Percentiles rank a stretch among this genome's conserved stretches.
Evolutionary conservation across 768 basidiomycete genomes (phyloP).

Genomic region (Panaeolus cyanescens): DNA sequence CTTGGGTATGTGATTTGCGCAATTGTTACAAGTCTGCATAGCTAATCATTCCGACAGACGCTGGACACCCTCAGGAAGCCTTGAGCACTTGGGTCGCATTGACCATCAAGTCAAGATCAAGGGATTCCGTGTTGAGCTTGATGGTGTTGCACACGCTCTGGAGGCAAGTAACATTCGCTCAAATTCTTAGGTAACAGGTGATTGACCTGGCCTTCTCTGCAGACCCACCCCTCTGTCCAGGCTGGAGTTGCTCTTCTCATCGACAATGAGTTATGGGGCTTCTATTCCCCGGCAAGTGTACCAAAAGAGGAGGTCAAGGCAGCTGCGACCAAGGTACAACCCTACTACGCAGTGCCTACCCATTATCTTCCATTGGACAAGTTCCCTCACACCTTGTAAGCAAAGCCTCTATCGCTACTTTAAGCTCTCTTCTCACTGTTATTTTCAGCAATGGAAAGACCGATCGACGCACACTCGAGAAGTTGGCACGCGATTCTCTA

Average conservation of each 20-base stretch:
- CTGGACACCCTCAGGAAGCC: constrained; percentile 29
- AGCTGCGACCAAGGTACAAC: constrained; percentile 39
- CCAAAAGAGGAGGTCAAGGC: constrained; percentile 30
- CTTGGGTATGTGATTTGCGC: constrained; percentile 13
- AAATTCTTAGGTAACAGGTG: neutral
- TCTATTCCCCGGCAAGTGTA: constrained; percentile 39
- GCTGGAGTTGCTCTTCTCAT: constrained; percentile 43
- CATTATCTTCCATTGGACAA: constrained; percentile 25
- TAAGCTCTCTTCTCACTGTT: too few relatives aligned
- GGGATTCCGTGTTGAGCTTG: constrained; percentile 53
- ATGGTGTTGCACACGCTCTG: constrained; percentile 50
- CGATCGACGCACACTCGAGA: constrained; percentile 32
- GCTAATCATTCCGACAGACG: constrained; percentile 2
- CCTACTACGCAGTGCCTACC: constrained; percentile 51
- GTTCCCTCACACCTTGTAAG: constrained; percentile 36
- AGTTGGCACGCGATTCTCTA: neutral
- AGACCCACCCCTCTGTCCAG: constrained; percentile 34
- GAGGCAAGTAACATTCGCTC: constrained; percentile 18
- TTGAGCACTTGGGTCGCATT: constrained; percentile 31
- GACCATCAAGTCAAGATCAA: constrained; percentile 55
- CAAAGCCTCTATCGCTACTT: neutral
- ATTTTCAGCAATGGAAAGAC: constrained; percentile 37
- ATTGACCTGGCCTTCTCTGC: neutral
- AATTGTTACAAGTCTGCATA: neutral
- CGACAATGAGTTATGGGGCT: constrained; percentile 46